Conservation (phyloP, 179 eudicot genomes). For the Silene noctiflora region DNA sequence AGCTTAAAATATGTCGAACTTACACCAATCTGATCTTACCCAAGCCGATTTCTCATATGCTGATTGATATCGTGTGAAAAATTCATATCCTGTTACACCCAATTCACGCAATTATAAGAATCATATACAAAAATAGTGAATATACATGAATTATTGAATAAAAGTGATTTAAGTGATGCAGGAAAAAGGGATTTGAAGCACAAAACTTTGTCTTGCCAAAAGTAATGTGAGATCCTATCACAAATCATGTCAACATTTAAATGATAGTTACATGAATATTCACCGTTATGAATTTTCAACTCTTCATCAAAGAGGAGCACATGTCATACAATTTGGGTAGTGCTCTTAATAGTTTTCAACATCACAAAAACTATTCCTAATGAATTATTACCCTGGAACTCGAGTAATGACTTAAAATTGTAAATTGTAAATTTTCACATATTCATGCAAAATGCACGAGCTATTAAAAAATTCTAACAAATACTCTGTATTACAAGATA, state of each 20-base stretch:
- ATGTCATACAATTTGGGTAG: conserved; percentile 13
- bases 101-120: conserved; percentile 14
- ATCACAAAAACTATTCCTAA: not conserved
- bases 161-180: conserved; percentile 1
- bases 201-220: conserved; percentile 26
- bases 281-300: conserved; percentile 17
- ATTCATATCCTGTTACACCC: conserved; percentile 35
- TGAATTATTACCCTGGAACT: not conserved
- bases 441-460: too few species aligned
- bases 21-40: conserved; percentile 22
- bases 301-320: not conserved
- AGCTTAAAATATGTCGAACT: too few species aligned
- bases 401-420: not conserved
- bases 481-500: too few species aligned
- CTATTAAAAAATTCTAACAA: too few species aligned
- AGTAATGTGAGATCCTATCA: conserved; percentile 24
- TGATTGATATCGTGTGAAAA: conserved; percentile 34
- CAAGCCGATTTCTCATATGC: conserved; percentile 29
- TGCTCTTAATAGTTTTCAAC: conserved; percentile 1
- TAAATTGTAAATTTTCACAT: not conserved
- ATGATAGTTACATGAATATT: conserved; percentile 21
- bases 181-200: conserved; percentile 20
- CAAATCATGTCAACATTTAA: conserved; percentile 12
- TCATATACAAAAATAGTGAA: not conserved
- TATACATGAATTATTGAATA: not conserved